Base-by-base conservation (phyloP, 108 stramenopile genomes). In the Nitzschia sp. region DNA sequence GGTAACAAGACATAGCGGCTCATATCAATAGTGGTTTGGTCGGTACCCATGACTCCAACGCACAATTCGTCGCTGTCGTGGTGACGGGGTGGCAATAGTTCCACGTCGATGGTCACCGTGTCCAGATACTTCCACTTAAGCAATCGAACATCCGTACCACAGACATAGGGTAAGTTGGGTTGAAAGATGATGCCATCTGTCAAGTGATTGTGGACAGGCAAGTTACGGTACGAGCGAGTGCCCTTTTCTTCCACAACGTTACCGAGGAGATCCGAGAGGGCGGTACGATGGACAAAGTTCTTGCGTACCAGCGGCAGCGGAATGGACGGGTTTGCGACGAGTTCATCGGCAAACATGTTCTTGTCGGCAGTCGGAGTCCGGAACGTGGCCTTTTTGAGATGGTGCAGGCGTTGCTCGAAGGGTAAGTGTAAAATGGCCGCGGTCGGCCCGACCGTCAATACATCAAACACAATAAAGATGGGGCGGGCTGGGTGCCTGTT, bases 41-140 rank as follows among this genome's bases (percentile, higher is more conserved):
- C 94, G 45, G 84, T 85, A 34, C 90, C 94, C 76, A 88, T 78
- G 49, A 88, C 87, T 3, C 85, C 89, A 27, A 90, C 85, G 2
- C 73, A 64, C 60, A 90, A 64, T 4, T 66, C 64, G 63, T 87
- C 82, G 28, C 54, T 53, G 3, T 53, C 66, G 26, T 74, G 56
- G 35, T 45, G 71, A 5, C 67, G 45, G 18, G 78, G 75, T 25
- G 88, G 87, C 30, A 94, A 38, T 33, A 94, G 77, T 59, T 94
- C 85, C 30, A 97, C 92, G 81, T 97, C 97, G 59, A 97, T 95
- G 19, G 95, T 95, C n/a, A 92, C 95, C 1, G 95, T 94, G 72
- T 98, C 98, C 21, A 92, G 70, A 80, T 96, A 98, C 70, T 98
- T 98, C 98, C 98, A 98, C 75, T 98, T 98, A 32, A 98, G 70